Conservation (phyloP, 2,329 filamentous ascomycete genomes). For the Aspergillus spinulosporus region DNA sequence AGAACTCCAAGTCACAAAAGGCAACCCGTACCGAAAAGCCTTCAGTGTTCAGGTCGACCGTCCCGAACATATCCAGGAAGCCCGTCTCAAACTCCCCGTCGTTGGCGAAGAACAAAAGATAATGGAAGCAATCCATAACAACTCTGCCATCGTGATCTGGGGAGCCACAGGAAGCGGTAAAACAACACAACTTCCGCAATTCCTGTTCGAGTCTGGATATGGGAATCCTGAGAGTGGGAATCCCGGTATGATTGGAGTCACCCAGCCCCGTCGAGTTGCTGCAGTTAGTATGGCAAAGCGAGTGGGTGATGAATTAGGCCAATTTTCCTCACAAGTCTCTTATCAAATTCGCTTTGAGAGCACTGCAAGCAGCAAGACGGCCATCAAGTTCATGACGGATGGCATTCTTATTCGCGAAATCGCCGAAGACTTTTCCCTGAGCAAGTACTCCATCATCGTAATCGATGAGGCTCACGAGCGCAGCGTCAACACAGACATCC, state of each 20-base stretch:
- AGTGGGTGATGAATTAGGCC: conserved; percentile 80
- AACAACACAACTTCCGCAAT: conserved; percentile 95
- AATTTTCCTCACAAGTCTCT: conserved; percentile 73
- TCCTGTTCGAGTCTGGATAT: conserved; percentile 91
- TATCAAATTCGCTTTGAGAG: conserved; percentile 97
- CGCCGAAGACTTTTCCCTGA: conserved; percentile 80
- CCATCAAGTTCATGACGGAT: conserved; percentile 98
- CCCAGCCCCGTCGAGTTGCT: conserved; percentile 90
- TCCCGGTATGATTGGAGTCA: conserved; percentile 90
- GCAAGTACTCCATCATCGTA: conserved; percentile 88
- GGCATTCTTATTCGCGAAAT: conserved; percentile 92
- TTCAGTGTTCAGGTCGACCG: conserved; percentile 73
- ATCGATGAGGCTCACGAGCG: conserved; percentile 97
- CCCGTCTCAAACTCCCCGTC: conserved; percentile 78
- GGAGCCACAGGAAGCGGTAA: conserved; percentile 96
- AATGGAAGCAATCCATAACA: conserved; percentile 95
- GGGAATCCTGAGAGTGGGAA: conserved; percentile 75
- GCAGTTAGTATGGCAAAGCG: conserved; percentile 96
- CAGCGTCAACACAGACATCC: conserved; percentile 94
- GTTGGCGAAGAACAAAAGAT: conserved; percentile 95
- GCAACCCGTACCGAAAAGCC: conserved; percentile 63
- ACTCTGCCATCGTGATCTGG: conserved; percentile 86
- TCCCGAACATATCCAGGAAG: conserved; percentile 71
- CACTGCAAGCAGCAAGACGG: conserved; percentile 74
- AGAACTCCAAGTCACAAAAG: conserved; percentile 41